Evolutionary conservation across 495 filamentous ascomycete genomes (phyloP).

Genomic region (Massariosphaeria phaeospora): DNA sequence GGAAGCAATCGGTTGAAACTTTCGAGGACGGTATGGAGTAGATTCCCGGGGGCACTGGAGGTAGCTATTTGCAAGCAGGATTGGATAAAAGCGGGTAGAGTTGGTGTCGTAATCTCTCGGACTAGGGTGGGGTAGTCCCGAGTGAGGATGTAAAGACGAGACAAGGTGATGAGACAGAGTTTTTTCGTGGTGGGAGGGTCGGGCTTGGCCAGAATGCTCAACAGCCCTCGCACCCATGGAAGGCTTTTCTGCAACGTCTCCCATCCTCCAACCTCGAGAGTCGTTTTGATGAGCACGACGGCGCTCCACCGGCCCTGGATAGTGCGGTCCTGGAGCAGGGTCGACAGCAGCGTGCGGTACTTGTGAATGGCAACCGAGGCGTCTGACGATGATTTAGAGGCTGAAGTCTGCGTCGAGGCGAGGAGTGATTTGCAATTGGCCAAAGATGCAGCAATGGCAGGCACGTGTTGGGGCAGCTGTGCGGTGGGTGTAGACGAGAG

Average conservation of each 20-base stretch:
- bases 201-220: conserved; percentile 64
- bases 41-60: conserved; percentile 37
- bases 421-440: conserved; percentile 37
- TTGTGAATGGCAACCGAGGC: conserved; percentile 64
- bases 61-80: conserved; percentile 66
- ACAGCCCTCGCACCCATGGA: conserved; percentile 66
- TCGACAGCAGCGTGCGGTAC: conserved; percentile 69
- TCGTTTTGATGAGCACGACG: conserved; percentile 71
- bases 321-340: conserved; percentile 66
- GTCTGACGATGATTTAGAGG: conserved; percentile 56
- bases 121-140: conserved; percentile 75
- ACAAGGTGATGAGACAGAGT: conserved; percentile 67
- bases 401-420: conserved; percentile 24
- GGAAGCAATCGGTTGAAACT: conserved; percentile 65
- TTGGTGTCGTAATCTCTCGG: conserved; percentile 83
- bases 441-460: conserved; percentile 33
- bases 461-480: conserved; percentile 36
- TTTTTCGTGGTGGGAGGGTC: conserved; percentile 68
- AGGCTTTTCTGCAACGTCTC: conserved; percentile 65
- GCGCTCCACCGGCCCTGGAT: conserved; percentile 69
- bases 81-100: conserved; percentile 65
- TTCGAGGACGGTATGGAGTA: conserved; percentile 59
- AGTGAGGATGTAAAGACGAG: conserved; percentile 74
- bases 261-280: conserved; percentile 74
- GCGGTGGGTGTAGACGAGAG: conserved; percentile 35